Evolutionary conservation across 1,284 basidiomycete genomes (phyloP).

Genomic region (Quambalaria eucalypti): DNA sequence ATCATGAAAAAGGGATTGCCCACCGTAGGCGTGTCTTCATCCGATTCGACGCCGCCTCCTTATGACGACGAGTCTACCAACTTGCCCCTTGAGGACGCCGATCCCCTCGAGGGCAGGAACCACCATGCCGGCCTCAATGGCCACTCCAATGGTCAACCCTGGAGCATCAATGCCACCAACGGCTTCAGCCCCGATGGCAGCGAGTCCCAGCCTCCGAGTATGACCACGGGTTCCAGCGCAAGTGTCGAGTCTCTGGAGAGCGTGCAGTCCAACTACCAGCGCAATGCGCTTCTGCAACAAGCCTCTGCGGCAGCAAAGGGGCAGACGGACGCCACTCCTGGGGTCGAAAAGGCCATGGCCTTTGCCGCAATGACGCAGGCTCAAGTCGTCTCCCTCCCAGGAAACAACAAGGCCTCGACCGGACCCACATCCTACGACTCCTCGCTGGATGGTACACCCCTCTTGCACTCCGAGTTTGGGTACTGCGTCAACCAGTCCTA

Average conservation of each 20-base stretch:
- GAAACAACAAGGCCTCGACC: neutral
- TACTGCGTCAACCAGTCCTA: conserved; percentile 66
- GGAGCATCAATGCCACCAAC: conserved; percentile 15
- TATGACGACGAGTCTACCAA: neutral
- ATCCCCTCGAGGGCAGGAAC: neutral
- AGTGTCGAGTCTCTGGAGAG: conserved; percentile 23
- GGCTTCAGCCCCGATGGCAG: conserved; percentile 6
- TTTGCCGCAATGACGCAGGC: neutral
- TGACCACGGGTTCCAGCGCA: conserved; percentile 36
- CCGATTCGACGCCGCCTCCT: neutral
- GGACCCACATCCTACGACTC: conserved; percentile 6
- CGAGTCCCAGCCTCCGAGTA: conserved; percentile 27
- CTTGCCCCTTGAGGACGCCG: conserved; percentile 7
- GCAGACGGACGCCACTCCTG: neutral
- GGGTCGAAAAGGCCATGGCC: neutral
- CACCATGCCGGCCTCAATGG: conserved; percentile 11
- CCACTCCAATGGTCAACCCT: neutral
- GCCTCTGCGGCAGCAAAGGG: neutral
- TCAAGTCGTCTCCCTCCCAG: neutral
- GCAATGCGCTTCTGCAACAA: conserved; percentile 16
- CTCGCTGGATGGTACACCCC: conserved; percentile 18
- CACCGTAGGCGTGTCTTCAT: conserved; percentile 21
- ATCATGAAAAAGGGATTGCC: conserved; percentile 22
- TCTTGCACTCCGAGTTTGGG: conserved; percentile 70
- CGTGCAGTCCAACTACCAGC: conserved; percentile 24